phyloP scores from a whole-genome alignment of 2,329 filamentous ascomycete genomes.

The Cadophora luteo-olivacea region DNA sequence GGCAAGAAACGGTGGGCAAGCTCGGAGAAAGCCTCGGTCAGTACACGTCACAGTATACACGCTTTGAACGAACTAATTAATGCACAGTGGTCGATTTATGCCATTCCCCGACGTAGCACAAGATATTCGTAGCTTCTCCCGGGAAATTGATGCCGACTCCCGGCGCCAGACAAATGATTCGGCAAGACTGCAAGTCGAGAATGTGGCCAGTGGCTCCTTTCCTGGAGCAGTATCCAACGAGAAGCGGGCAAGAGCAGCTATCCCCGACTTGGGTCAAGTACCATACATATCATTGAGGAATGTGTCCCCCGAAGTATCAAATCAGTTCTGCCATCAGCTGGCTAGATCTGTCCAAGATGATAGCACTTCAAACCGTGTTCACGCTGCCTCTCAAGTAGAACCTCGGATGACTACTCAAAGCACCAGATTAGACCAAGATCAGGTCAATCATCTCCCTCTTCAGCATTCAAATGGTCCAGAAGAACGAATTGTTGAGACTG shows the following conservation, averaged over 20 bases:
- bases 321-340: neutral
- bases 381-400: neutral
- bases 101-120: slow-evolving; percentile 1
- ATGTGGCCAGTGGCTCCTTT: neutral
- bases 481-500: neutral
- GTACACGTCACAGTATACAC: neutral
- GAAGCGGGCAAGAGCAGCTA: neutral
- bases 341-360: no score
- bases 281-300: neutral
- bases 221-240: neutral
- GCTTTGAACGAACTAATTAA: neutral
- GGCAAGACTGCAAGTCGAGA: neutral
- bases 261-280: neutral
- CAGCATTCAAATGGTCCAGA: neutral
- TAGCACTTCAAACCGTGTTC: neutral
- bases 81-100: neutral
- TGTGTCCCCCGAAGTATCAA: neutral
- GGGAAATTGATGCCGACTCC: neutral
- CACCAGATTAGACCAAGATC: neutral
- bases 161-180: neutral
- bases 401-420: neutral
- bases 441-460: neutral
- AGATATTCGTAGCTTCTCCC: no score
- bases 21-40: slow-evolving; percentile 6
- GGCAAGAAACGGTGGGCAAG: neutral